Conservation (phyloP, 139 green algal species). For the Micromonas commoda region DNA sequence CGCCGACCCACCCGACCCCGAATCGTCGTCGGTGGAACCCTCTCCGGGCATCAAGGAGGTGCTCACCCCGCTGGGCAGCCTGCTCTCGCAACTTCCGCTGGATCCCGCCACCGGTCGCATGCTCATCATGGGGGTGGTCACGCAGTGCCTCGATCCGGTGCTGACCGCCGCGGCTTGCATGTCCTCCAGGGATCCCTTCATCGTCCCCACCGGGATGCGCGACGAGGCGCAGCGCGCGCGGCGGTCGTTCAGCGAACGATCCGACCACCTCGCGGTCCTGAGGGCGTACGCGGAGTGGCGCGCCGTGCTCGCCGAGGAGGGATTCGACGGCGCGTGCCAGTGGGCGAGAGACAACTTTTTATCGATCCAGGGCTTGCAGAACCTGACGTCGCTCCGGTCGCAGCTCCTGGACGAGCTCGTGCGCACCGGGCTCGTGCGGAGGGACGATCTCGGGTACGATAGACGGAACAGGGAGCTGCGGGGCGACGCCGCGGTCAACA, state of each 20-base stretch:
- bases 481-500: not conserved
- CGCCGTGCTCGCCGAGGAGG: not conserved
- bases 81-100: constrained; percentile 71
- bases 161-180: constrained; percentile 59
- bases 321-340: not conserved
- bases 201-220: constrained; percentile 2
- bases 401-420: constrained; percentile 6
- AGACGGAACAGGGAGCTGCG: not conserved
- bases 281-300: constrained; percentile 17
- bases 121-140: constrained; percentile 67
- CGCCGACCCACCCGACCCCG: no score
- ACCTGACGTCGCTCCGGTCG: constrained; percentile 2
- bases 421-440: not conserved
- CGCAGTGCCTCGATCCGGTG: constrained; percentile 66
- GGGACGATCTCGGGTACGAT: constrained; percentile 7
- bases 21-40: no score
- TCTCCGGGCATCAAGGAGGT: not conserved
- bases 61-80: constrained; percentile 65
- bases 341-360: constrained; percentile 19
- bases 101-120: constrained; percentile 68
- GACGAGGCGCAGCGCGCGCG: not conserved
- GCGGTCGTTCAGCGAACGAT: not conserved
- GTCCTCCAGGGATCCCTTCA: not conserved
- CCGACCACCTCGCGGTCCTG: constrained; percentile 28
- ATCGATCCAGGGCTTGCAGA: not conserved